Evolutionary conservation across 2,329 filamentous ascomycete species (phyloP).

Genomic region (Apiospora saccharicola): DNA sequence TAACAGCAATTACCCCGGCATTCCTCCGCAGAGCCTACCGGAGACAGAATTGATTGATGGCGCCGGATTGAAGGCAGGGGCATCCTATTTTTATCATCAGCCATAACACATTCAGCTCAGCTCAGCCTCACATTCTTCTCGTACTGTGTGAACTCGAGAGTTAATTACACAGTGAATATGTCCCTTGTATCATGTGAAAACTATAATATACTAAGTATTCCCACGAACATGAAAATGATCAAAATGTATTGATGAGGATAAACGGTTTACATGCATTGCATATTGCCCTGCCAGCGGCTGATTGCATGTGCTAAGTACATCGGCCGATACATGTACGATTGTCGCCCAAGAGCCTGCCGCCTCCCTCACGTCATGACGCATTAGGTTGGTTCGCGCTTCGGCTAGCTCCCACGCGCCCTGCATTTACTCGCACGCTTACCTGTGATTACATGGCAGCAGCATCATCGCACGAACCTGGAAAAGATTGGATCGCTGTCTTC

Average conservation of each 20-base stretch:
- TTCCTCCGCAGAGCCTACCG: neutral
- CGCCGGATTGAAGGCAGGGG: neutral
- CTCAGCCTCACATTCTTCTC: neutral
- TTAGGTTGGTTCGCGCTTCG: slow-evolving; percentile 7
- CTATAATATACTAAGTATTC: neutral
- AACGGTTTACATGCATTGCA: slow-evolving; percentile 1
- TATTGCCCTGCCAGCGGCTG: neutral
- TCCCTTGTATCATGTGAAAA: neutral
- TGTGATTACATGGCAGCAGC: neutral
- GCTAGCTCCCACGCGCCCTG: slow-evolving; percentile 3
- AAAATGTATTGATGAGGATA: neutral
- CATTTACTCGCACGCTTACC: neutral
- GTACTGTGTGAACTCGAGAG: neutral
- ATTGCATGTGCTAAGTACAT: neutral
- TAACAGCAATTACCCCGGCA: slow-evolving; percentile 28
- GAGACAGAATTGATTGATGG: neutral
- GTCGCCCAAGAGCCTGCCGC: neutral
- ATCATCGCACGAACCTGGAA: neutral
- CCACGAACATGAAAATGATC: neutral
- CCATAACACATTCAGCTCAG: neutral
- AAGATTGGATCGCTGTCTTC: neutral
- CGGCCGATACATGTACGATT: neutral
- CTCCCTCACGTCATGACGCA: slow-evolving; percentile 12
- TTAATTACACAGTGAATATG: neutral
- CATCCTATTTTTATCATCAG: neutral